A percentile compares a stretch with the other conserved stretches of the same genome.
Evolutionary conservation across 495 filamentous ascomycete species (phyloP).

Genomic region (Platismatia glauca): DNA sequence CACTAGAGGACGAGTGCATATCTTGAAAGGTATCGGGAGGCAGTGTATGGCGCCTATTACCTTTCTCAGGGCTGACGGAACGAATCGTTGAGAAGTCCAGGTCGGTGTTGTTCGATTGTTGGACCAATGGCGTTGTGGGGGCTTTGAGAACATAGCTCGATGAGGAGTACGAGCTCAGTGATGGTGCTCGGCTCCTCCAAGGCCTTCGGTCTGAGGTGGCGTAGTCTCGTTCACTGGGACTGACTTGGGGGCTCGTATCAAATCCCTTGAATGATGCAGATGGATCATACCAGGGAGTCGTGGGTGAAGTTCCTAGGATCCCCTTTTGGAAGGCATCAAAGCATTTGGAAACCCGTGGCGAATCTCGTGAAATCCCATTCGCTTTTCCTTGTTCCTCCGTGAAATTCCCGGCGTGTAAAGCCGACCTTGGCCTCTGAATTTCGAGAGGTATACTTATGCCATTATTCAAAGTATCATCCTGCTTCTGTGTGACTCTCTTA

Average conservation of each 20-base stretch:
- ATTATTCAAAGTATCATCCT: conserved; percentile 11
- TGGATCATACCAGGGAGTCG: conserved; percentile 41
- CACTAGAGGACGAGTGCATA: conserved; percentile 33
- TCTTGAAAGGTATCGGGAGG: conserved; percentile 47
- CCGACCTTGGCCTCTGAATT: conserved; percentile 78
- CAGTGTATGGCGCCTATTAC: conserved; percentile 50
- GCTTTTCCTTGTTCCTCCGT: conserved; percentile 43
- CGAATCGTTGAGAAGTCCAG: conserved; percentile 49
- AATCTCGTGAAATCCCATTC: background rate
- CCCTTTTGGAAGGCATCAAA: background rate
- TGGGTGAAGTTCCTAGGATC: conserved; percentile 37
- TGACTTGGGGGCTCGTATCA: background rate
- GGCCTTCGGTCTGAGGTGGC: conserved; percentile 18
- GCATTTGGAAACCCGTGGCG: background rate
- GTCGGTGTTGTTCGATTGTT: conserved; percentile 83
- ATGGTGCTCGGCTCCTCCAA: conserved; percentile 43
- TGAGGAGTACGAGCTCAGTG: conserved; percentile 66
- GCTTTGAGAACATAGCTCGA: conserved; percentile 78
- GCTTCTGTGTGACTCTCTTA: conserved; percentile 4
- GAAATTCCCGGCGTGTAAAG: conserved; percentile 85
- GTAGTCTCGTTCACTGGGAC: conserved; percentile 5
- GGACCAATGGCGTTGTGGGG: conserved; percentile 85
- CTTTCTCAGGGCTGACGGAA: conserved; percentile 35
- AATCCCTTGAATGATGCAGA: conserved; percentile 15
- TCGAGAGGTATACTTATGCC: conserved; percentile 37